A percentile compares a stretch with the other conserved stretches of the same genome.
Conservation (phyloP, 495 filamentous ascomycete genomes). For the Jackrogersella multiformis region DNA sequence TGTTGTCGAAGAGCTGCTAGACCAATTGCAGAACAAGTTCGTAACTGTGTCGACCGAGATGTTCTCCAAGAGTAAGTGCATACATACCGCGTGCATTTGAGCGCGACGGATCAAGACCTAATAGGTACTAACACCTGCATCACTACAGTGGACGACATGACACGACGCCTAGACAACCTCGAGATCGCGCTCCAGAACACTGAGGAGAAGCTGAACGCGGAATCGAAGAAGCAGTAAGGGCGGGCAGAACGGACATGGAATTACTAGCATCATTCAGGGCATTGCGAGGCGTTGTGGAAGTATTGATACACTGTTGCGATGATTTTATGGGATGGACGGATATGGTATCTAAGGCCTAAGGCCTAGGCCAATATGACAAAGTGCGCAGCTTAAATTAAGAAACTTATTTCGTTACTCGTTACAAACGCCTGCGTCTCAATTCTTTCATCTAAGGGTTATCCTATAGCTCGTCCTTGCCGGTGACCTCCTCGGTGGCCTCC, state of each 20-base stretch:
- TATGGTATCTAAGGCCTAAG: background rate
- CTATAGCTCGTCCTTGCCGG: conserved; percentile 76
- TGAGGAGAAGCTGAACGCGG: conserved; percentile 52
- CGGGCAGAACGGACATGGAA: background rate
- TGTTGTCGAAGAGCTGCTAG: conserved; percentile 84
- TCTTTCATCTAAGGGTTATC: conserved; percentile 27
- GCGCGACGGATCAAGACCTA: too few relatives aligned
- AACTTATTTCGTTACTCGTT: conserved; percentile 30
- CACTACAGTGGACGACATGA: conserved; percentile 90
- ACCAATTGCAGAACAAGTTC: conserved; percentile 85
- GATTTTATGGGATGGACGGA: background rate
- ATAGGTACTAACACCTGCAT: conserved; percentile 15
- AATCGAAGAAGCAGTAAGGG: conserved; percentile 34
- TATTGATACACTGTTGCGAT: background rate
- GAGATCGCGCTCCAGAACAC: conserved; percentile 73
- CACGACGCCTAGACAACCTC: conserved; percentile 83
- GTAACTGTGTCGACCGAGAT: conserved; percentile 81
- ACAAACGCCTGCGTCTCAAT: conserved; percentile 8
- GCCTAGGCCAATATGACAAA: too few relatives aligned
- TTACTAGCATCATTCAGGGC: conserved; percentile 6
- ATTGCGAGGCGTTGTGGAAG: conserved; percentile 43
- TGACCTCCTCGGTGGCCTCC: conserved; percentile 48
- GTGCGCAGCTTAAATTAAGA: conserved; percentile 10
- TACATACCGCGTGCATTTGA: background rate
- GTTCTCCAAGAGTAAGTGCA: conserved; percentile 80